Evolutionary conservation across 345 rosid species (phyloP).

Genomic region (Cardiospermum halicacabum): DNA sequence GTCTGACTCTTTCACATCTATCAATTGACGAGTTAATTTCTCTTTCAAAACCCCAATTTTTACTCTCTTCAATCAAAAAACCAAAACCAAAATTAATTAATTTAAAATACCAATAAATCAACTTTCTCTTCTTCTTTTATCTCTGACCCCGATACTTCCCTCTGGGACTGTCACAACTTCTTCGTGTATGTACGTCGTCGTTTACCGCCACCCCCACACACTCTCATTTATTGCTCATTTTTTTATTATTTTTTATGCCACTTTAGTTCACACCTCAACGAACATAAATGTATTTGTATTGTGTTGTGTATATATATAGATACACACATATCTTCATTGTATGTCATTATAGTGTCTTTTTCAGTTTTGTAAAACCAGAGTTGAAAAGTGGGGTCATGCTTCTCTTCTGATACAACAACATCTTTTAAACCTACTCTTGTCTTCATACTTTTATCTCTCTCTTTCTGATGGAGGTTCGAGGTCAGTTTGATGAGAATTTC

Average conservation of each 20-base stretch:
- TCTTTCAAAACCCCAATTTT: constrained; percentile 4
- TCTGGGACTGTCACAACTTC: constrained; percentile 32
- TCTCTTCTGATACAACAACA: constrained; percentile 33
- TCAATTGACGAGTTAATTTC: constrained; percentile 24
- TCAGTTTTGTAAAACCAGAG: constrained; percentile 22
- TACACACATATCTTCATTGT: neutral
- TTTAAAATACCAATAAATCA: too few relatives aligned
- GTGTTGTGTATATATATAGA: neutral
- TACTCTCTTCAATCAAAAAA: too few relatives aligned
- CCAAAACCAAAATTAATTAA: too few relatives aligned
- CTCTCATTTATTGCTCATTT: constrained; percentile 20
- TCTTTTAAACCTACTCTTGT: constrained; percentile 20
- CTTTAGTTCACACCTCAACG: too few relatives aligned
- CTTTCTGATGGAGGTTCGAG: constrained; percentile 30
- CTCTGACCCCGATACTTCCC: constrained; percentile 20
- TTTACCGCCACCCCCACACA: constrained; percentile 21
- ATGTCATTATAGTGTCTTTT: constrained; percentile 15
- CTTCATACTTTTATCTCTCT: neutral
- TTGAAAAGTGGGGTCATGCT: constrained; percentile 24
- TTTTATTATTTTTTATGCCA: neutral
- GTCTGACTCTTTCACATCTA: constrained; percentile 30
- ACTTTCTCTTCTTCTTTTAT: too few relatives aligned
- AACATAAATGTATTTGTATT: too few relatives aligned
- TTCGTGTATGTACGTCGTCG: constrained; percentile 36
- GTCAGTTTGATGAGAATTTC: constrained; percentile 25